Conservation (phyloP, 371 early-diverging fungal genomes). For the Mucor piriformis region DNA sequence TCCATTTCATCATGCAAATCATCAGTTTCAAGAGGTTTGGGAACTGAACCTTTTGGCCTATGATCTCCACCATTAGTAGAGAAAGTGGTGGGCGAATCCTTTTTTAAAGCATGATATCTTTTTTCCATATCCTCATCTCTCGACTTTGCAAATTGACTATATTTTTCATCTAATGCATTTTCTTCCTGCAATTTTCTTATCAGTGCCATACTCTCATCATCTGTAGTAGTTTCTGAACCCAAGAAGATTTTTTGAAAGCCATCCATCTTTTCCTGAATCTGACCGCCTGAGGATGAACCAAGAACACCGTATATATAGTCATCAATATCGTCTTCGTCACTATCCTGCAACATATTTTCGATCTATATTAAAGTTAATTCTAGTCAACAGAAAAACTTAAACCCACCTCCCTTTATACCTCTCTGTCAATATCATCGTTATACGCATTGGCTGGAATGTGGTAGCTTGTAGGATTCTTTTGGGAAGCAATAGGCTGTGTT, state of each 20-base stretch:
- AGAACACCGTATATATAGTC: constrained; percentile 22
- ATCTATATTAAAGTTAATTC: constrained; percentile 6
- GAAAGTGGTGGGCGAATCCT: constrained; percentile 11
- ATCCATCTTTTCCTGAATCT: constrained; percentile 15
- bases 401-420: constrained; percentile 9
- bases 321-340: constrained; percentile 25
- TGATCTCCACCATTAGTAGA: not conserved
- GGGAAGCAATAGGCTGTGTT: constrained; percentile 19
- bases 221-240: constrained; percentile 14
- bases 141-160: constrained; percentile 32
- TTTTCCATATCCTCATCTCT: constrained; percentile 41
- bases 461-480: constrained; percentile 18
- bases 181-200: constrained; percentile 43
- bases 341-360: constrained; percentile 22
- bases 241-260: constrained; percentile 23
- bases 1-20: constrained; percentile 56
- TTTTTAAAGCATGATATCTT: constrained; percentile 40
- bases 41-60: constrained; percentile 47
- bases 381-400: not conserved
- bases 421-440: constrained; percentile 13
- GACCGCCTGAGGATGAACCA: not conserved
- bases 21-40: constrained; percentile 40
- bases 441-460: constrained; percentile 22
- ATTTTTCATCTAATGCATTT: constrained; percentile 47
- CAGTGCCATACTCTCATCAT: constrained; percentile 42